These are phyloP conservation scores for Sphagnum fallax DNA, from an alignment of 228 moss, liverwort and hornwort species.

Conservation along the genomic window DNA sequence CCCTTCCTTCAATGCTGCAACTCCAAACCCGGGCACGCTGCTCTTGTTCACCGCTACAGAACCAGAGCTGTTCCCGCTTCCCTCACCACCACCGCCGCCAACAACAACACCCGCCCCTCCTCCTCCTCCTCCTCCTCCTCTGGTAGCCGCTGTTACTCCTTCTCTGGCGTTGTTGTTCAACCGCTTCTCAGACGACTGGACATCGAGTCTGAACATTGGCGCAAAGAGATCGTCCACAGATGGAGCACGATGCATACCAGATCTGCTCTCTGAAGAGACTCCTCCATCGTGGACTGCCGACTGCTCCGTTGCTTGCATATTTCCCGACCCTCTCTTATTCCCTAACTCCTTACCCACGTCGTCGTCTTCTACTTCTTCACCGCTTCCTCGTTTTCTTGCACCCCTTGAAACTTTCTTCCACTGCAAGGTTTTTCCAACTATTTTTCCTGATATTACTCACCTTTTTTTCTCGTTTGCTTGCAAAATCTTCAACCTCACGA, in stretches of 20 bases:
- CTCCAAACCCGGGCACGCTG: neutral
- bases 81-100: constrained; percentile 9
- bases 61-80: neutral
- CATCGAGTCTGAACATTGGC: constrained; percentile 77
- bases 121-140: neutral
- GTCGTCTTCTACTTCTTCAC: no score
- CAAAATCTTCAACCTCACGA: no score
- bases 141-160: constrained; percentile 6
- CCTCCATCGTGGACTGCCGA: constrained; percentile 5
- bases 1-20: neutral
- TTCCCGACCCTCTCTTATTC: no score
- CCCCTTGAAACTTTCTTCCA: no score
- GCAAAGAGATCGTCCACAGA: constrained; percentile 86
- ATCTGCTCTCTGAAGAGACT: constrained; percentile 6
- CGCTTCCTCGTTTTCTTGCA: no score
- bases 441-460: no score
- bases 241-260: constrained; percentile 49
- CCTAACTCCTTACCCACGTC: no score
- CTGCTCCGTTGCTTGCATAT: no score
- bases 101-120: constrained; percentile 5
- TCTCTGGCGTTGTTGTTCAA: neutral
- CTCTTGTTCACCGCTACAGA: neutral
- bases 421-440: no score
- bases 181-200: constrained; percentile 43
- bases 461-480: no score